Evolutionary conservation across 108 stramenopile genomes (phyloP).

Genomic region (Pelagomonas calceolata): DNA sequence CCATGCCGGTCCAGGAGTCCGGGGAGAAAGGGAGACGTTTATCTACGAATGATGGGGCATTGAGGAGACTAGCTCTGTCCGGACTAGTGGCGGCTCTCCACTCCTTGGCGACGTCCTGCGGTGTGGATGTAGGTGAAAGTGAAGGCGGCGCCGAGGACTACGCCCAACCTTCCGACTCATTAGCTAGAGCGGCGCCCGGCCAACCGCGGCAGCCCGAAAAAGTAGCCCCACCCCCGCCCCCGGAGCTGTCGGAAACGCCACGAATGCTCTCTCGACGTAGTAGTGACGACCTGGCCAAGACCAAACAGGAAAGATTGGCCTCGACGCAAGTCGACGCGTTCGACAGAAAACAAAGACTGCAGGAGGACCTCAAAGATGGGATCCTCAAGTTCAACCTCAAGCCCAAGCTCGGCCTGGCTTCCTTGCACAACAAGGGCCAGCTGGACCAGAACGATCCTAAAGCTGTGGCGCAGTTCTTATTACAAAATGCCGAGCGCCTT

Average conservation of each 20-base stretch:
- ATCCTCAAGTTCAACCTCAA: slow-evolving; percentile 90
- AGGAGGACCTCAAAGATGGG: slow-evolving; percentile 72
- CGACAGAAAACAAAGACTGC: slow-evolving; percentile 77
- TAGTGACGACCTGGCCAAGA: not conserved
- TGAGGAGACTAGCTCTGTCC: slow-evolving; percentile 5
- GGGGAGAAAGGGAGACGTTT: not conserved
- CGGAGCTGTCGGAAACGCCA: no score
- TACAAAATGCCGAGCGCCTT: slow-evolving; percentile 69
- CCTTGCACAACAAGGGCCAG: slow-evolving; percentile 68
- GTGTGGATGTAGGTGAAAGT: not conserved
- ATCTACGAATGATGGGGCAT: slow-evolving; percentile 2
- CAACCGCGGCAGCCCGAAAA: no score
- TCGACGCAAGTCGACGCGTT: slow-evolving; percentile 57
- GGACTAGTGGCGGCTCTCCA: slow-evolving; percentile 9
- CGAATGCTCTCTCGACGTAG: no score
- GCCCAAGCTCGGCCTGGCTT: slow-evolving; percentile 74
- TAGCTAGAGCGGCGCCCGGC: not conserved
- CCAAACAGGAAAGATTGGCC: not conserved
- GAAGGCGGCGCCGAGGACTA: not conserved
- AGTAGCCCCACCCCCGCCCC: no score
- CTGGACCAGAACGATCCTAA: slow-evolving; percentile 58
- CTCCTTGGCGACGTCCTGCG: slow-evolving; percentile 2
- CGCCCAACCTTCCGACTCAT: not conserved
- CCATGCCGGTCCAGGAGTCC: not conserved
- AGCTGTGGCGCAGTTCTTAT: slow-evolving; percentile 73